Evolutionary conservation across 2,329 filamentous ascomycete genomes (phyloP), one percentile per base, ranked within the genome.

Genomic region (Raffaelea arxii): DNA sequence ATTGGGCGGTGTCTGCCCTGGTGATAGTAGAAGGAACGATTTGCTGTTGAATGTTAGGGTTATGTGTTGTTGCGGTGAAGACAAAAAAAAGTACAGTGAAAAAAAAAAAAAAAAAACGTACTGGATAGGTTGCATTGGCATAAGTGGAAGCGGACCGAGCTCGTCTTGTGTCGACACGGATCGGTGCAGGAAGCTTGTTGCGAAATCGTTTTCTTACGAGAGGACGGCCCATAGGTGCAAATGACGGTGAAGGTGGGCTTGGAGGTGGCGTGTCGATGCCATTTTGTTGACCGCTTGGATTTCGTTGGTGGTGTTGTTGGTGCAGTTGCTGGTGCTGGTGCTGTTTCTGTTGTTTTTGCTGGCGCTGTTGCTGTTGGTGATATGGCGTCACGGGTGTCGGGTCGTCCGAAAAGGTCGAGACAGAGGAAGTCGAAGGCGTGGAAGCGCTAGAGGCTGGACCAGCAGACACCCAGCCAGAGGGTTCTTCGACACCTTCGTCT

Each of bases 1-100:
- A 95, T 54, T 82, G 82, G 55, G 83, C 76, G 60, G 90, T 94
- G 56, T 94, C 89, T 55, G 78, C 80, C 53, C 82, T 75, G 46
- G 86, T 82, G 52, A 94, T 75, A 51, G 78, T 77, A 36, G 82
- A 81, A 53, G 84, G 84, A 48, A 90, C 75, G 10, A 77, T 83
- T 56, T 74, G 76, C 82, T 86, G 58, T 32, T 14, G 18, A 7
- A 24, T 6, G 25, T 6, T 52, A 36, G 32, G 19, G 14, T n/a
- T n/a, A n/a, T n/a, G n/a, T n/a, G n/a, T n/a, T n/a, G n/a, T n/a
- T n/a, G n/a, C n/a, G n/a, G n/a, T n/a, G n/a, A n/a, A n/a, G n/a
- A n/a, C n/a, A 27, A 48, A 46, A 22, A 22, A 16, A 6, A 21
- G 6, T 22, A 16, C 54, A 40, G 44, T 41, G 38, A 41, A 19